Evolutionary conservation across 164 flowering plant genomes (phyloP), one percentile per base, ranked within the genome.

Genomic region (Magnolia kwangsiensis): DNA sequence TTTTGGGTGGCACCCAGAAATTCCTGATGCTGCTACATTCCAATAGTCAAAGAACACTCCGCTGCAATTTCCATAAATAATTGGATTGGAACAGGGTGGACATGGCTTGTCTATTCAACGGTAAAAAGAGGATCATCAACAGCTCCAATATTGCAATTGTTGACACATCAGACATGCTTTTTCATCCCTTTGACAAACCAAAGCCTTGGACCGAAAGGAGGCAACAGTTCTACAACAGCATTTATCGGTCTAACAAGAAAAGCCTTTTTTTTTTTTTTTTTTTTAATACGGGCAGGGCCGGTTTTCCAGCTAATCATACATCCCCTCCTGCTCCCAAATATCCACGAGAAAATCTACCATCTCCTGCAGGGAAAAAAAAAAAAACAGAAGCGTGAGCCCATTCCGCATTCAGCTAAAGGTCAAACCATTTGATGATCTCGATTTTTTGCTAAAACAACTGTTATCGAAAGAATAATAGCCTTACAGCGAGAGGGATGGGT

Each of bases 311-410:
- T 89, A 94, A 78, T 92, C 97, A 74, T 91, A 92, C 88, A 94
- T 72, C 19, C 98, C 96, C 74, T 94, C 98, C 59, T 88, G 92
- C 83, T 94, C 96, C 98, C 98, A 94, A 9, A 85, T 74, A 55
- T 94, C 97, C 37, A 91, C 98, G 37, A 92, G 91, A 84, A 92
- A 92, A 51, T 90, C 93, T 24, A 91, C 85, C 96, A 92, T 94
- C 83, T 84, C 92, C 95, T 91, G 87, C 72, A 55, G 29, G 29
- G 29, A 1, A 0, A 1, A 27, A 27, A 24, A 75, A 19, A 19
- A 37, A 37, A 37, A 5, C 45, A 37, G 45, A 27, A 27, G 29
- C 29, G 1, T 27, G 37, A 37, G 16, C 9, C 23, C 63, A 23
- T 51, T 24, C 20, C 7, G 3, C 10, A 27, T 20, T 16, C 10